Evolutionary conservation across 2,329 filamentous ascomycete genomes (phyloP).

Genomic region (Aspergillus melleus): DNA sequence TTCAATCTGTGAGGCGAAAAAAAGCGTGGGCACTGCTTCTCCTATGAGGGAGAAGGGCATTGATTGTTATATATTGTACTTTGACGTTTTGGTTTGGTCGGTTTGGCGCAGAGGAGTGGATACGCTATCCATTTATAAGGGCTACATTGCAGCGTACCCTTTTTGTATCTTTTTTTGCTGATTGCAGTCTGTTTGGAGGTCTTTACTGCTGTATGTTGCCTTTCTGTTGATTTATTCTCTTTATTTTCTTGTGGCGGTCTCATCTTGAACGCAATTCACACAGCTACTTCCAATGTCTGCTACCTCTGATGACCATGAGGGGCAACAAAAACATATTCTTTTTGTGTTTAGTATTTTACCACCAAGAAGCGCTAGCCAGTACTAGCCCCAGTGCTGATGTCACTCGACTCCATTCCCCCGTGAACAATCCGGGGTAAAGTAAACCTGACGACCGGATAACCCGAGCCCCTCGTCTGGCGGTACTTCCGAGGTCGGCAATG

Average conservation of each 20-base stretch:
- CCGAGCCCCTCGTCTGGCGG: slow-evolving; percentile 14
- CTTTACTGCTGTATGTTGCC: no score
- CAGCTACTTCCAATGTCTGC: no score
- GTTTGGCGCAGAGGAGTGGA: not conserved
- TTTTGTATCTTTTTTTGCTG: not conserved
- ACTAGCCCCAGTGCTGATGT: no score
- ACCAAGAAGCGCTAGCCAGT: not conserved
- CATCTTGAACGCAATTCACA: no score
- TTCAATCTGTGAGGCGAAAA: not conserved
- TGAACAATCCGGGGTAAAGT: no score
- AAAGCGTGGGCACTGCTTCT: not conserved
- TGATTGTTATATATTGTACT: not conserved
- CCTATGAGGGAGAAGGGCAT: not conserved
- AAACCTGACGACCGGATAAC: slow-evolving; percentile 16
- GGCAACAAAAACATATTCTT: no score
- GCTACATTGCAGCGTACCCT: not conserved
- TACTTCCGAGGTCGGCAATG: slow-evolving; percentile 18
- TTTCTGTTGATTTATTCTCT: no score
- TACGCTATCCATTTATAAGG: not conserved
- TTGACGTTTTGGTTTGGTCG: not conserved
- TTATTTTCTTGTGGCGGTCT: no score
- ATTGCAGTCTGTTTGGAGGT: not conserved
- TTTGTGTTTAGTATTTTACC: no score
- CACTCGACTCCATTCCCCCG: no score
- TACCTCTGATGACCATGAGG: no score